Conservation (phyloP, 2,329 filamentous ascomycete species). For the Epichloe gansuensis region DNA sequence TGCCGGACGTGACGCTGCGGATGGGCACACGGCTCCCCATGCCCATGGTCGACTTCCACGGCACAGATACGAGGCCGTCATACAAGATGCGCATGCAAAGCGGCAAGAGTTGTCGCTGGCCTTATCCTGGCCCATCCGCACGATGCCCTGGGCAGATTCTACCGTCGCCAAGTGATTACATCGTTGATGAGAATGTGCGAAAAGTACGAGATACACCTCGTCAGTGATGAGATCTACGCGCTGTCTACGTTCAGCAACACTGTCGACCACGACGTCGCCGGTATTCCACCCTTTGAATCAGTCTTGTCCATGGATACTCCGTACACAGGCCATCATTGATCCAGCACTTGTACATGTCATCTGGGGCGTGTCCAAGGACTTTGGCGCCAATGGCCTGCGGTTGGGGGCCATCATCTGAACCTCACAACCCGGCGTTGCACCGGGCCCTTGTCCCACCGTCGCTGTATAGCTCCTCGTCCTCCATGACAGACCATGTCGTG, state of each 20-base stretch:
- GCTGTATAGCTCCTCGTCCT: conserved; percentile 19
- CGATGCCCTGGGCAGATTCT: conserved; percentile 39
- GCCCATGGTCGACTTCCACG: conserved; percentile 32
- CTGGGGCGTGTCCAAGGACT: conserved; percentile 37
- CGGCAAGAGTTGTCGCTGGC: conserved; percentile 29
- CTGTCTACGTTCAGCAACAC: conserved; percentile 36
- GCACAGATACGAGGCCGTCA: conserved; percentile 29
- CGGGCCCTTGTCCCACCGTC: conserved; percentile 18
- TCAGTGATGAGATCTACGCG: conserved; percentile 40
- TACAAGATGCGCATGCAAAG: conserved; percentile 24
- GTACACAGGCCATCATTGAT: conserved; percentile 30
- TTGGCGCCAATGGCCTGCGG: conserved; percentile 43
- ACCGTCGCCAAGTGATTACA: conserved; percentile 26
- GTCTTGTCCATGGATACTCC: conserved; percentile 28
- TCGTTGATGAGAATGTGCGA: conserved; percentile 34
- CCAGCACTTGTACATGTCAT: conserved; percentile 37
- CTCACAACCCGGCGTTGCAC: conserved; percentile 28
- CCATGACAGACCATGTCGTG: conserved; percentile 28
- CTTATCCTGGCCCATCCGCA: conserved; percentile 40
- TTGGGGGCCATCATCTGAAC: conserved; percentile 37
- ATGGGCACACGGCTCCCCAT: conserved; percentile 29
- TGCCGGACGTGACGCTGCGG: conserved; percentile 30
- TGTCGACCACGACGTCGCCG: conserved; percentile 13
- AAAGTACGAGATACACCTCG: conserved; percentile 33
- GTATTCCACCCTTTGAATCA: conserved; percentile 30